Conservation (phyloP, 2,329 filamentous ascomycete species). For the Chrysoporthe deuterocubensis region DNA sequence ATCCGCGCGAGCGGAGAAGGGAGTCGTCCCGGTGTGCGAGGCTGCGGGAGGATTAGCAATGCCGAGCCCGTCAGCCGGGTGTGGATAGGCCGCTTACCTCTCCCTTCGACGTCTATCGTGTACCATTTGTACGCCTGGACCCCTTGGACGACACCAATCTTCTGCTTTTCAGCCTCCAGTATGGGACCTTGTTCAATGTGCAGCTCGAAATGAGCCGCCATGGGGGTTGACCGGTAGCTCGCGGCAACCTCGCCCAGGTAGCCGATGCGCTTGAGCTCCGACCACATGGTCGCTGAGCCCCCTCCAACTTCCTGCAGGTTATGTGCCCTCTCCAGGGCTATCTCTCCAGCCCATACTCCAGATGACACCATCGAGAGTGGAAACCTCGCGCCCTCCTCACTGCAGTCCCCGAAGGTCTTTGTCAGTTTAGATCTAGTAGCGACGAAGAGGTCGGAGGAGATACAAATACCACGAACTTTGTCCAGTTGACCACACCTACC, state of each 20-base stretch:
- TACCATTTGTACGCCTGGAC: slow-evolving; percentile 80
- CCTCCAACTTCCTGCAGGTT: slow-evolving; percentile 64
- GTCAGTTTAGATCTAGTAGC: neutral
- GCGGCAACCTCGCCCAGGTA: slow-evolving; percentile 66
- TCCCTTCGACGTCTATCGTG: slow-evolving; percentile 66
- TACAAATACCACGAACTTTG: slow-evolving; percentile 53
- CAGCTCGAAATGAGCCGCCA: slow-evolving; percentile 80
- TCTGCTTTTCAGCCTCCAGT: slow-evolving; percentile 65
- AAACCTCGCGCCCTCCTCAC: slow-evolving; percentile 81
- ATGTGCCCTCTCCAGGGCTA: slow-evolving; percentile 64
- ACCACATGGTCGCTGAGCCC: slow-evolving; percentile 65
- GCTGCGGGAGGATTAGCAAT: slow-evolving; percentile 46
- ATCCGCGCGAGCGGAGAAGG: slow-evolving; percentile 60
- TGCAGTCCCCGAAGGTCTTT: slow-evolving; percentile 34
- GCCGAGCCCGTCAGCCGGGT: neutral
- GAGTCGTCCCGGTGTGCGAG: slow-evolving; percentile 76
- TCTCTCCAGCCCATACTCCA: slow-evolving; percentile 75
- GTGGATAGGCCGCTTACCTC: slow-evolving; percentile 38
- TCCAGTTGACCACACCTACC: slow-evolving; percentile 79
- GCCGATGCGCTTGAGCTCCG: slow-evolving; percentile 72
- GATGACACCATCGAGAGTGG: slow-evolving; percentile 75
- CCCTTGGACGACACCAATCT: slow-evolving; percentile 72
- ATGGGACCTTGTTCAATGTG: slow-evolving; percentile 86
- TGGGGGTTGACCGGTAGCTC: slow-evolving; percentile 62
- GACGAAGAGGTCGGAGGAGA: neutral